Percentiles rank a stretch among this genome's conserved stretches.
Conservation (phyloP, 768 basidiomycete species). For the Podaxis rugospora region DNA sequence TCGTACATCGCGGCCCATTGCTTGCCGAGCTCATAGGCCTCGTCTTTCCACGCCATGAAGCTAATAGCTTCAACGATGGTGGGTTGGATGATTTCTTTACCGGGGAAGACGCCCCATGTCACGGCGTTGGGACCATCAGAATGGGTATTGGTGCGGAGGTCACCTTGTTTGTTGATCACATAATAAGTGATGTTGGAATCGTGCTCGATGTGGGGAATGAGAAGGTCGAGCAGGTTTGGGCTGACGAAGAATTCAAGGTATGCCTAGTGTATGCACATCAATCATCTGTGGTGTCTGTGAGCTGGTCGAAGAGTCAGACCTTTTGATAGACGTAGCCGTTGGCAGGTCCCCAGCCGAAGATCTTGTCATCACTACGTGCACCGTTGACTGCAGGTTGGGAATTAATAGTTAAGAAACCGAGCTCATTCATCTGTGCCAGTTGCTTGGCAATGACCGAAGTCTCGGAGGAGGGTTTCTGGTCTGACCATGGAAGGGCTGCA, state of each 20-base stretch:
- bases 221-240: conserved; percentile 63
- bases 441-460: conserved; percentile 75
- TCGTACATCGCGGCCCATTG: conserved; percentile 93
- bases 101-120: conserved; percentile 97
- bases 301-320: conserved; percentile 32
- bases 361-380: conserved; percentile 74
- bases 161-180: conserved; percentile 93
- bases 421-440: conserved; percentile 80
- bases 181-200: conserved; percentile 93
- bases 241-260: conserved; percentile 95
- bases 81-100: conserved; percentile 93
- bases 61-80: conserved; percentile 97
- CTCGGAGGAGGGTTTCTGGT: conserved; percentile 80
- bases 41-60: conserved; percentile 99
- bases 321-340: conserved; percentile 97
- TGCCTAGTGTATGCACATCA: conserved; percentile 46
- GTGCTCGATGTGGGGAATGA: conserved; percentile 79
- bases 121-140: conserved; percentile 98
- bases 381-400: conserved; percentile 96
- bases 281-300: not conserved
- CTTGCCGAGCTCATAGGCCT: conserved; percentile 87
- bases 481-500: conserved; percentile 89
- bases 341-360: conserved; percentile 90
- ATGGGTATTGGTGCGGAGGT: conserved; percentile 91
- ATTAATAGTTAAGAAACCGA: conserved; percentile 96